Base-by-base conservation (phyloP, 2,329 filamentous ascomycete genomes). In the Aspergillus udagawae region DNA sequence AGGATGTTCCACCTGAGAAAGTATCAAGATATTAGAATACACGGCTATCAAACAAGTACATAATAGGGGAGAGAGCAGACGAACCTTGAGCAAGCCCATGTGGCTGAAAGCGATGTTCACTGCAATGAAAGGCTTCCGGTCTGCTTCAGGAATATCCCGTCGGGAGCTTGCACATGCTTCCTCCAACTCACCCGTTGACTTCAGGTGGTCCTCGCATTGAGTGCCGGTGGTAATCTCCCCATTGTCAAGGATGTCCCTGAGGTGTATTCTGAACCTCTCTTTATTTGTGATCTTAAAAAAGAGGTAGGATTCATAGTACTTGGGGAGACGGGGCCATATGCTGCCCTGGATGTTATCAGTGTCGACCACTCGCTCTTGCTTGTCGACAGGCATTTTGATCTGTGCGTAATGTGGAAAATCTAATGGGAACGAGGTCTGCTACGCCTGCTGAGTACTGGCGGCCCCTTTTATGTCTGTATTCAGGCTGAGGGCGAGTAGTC, bases 211-310 rank as follows among this genome's bases (percentile, higher is more conserved):
- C 41, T 60, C 52, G 45, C 58, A 64, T 20, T 63, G 28, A 3
- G 10, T 35, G 6, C 61, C 63, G 5, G 63, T 64, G 51, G 63
- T 63, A 49, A 65, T 59, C 4, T 52, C 41, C 10, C 41, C 41
- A 6, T 59, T 28, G 9, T 47, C 49, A n/a, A 53, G 25, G 1
- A 60, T n/a, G 3, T 14, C 28, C 8, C 38, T 48, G 21, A 63
- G 55, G 21, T 63, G 52, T 8, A 44, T 21, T 28, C 58, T 48
- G 59, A 63, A 61, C 27, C n/a, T 55, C n/a, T 48, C 52, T 3
- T 51, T 53, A 10, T 62, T 35, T 4, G 41, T 63, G 44, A 65
- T 59, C 38, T 56, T 60, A 45, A 61, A 65, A 28, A 64, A 65
- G 27, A 65, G 54, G 48, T 52, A 64, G 25, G 56, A 49, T 49